Evolutionary conservation across 768 basidiomycete species (phyloP), one percentile per base, ranked within the genome.

Genomic region (Ramaria sp.): DNA sequence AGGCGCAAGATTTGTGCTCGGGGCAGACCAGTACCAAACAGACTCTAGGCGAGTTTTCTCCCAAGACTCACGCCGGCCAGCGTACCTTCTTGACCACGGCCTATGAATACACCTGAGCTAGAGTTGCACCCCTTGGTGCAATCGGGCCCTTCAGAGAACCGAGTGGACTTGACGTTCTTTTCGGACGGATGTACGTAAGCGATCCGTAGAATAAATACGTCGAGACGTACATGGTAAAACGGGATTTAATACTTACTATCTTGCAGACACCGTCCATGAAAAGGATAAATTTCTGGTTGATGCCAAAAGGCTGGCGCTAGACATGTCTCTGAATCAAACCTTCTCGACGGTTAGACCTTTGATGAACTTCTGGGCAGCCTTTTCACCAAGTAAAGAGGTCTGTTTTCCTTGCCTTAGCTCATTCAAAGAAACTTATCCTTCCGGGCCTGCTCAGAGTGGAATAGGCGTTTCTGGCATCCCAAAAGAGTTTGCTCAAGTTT

Each of bases 361-460:
- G 44, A 67, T 89, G 59, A 89, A 88, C 62, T 86, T 88, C 59
- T 90, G 85, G 84, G 86, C 82, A 5, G 83, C 83, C 0, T 88
- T 86, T 59, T 71, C 82, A 18, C 80, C 87, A 0, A 88, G 87
- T 64, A 74, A 74, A 57, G 83, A 88, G 73, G 88, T 83, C 34
- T 22, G 41, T 44, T 22, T 34, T 12, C 27, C 13, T 55, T 30
- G 7, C 25, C 25, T n/a, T 30, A 1, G 5, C 50, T 12, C 2
- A 7, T 41, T 18, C 18, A 16, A 20, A 22, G 12, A 15, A 42
- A 28, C 52, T n/a, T 22, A 53, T 32, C 13, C 15, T 34, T 51
- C n/a, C 6, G 28, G 45, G 36, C 8, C 36, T 55, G 30, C 49
- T 18, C 61, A 83, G 86, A 86, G 83, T 56, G 87, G 87, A 8